Conservation (phyloP, 495 filamentous ascomycete genomes). For the Neurospora sp. region DNA sequence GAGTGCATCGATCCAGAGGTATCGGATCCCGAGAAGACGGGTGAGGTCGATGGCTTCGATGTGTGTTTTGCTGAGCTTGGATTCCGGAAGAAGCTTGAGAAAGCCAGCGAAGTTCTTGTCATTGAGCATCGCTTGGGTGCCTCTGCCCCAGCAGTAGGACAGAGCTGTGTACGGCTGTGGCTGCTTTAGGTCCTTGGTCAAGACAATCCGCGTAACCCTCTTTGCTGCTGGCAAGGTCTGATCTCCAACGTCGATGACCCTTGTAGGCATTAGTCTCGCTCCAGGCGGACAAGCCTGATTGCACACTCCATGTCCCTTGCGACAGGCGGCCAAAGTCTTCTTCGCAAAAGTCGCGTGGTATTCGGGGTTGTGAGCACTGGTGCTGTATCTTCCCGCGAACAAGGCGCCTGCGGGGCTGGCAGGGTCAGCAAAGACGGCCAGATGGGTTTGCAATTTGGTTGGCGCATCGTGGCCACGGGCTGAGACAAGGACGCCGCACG, state of each 20-base stretch:
- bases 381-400: constrained; percentile 2
- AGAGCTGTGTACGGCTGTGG: background rate
- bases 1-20: background rate
- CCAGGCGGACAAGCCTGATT: background rate
- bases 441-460: background rate
- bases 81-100: background rate
- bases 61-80: background rate
- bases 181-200: background rate
- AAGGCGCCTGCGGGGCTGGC: background rate
- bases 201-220: background rate
- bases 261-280: background rate
- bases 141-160: constrained; percentile 4
- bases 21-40: background rate
- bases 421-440: background rate
- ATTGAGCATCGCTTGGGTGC: background rate
- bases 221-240: background rate
- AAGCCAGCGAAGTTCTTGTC: background rate
- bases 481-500: background rate
- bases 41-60: background rate
- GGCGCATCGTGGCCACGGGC: background rate
- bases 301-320: background rate
- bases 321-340: background rate
- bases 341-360: background rate
- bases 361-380: background rate
- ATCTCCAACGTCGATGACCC: constrained; percentile 2